These are phyloP conservation scores for Thermothielavioides terrestris DNA, from an alignment of 495 filamentous ascomycete genomes.

Conservation along the genomic window DNA sequence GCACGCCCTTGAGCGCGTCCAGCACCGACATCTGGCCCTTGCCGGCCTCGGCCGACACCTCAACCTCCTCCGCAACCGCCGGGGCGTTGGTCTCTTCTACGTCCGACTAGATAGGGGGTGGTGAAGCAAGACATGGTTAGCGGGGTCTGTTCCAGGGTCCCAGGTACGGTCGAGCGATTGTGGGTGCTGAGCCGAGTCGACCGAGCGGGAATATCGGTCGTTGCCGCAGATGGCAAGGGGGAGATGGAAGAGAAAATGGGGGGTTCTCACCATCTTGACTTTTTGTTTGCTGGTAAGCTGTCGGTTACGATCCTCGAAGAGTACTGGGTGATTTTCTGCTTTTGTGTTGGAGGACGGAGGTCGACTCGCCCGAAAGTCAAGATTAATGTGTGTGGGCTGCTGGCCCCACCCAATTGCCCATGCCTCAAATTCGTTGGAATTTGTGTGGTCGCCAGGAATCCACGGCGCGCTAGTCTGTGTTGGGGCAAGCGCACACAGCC, in stretches of 20 bases:
- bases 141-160: slow-evolving; percentile 6
- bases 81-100: slow-evolving; percentile 73
- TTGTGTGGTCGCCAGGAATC: slow-evolving; percentile 11
- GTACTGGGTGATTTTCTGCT: slow-evolving; percentile 16
- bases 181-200: background rate
- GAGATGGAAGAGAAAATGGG: background rate
- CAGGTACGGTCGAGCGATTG: background rate
- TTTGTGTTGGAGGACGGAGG: slow-evolving; percentile 9
- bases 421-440: background rate
- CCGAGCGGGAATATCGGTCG: background rate
- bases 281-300: slow-evolving; percentile 29
- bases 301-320: slow-evolving; percentile 50
- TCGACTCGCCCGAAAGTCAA: slow-evolving; percentile 11
- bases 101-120: slow-evolving; percentile 48
- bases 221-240: background rate
- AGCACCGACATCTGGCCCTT: slow-evolving; percentile 96
- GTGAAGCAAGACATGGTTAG: slow-evolving; percentile 14
- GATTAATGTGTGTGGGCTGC: slow-evolving; percentile 20
- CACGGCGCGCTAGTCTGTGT: background rate
- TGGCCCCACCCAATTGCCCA: slow-evolving; percentile 11
- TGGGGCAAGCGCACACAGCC: slow-evolving; percentile 1
- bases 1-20: slow-evolving; percentile 93
- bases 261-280: slow-evolving; percentile 47
- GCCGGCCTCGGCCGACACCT: slow-evolving; percentile 74
- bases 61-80: slow-evolving; percentile 76